Evolutionary conservation across 2,329 filamentous ascomycete species (phyloP).

Genomic region (Fusarium illudens): DNA sequence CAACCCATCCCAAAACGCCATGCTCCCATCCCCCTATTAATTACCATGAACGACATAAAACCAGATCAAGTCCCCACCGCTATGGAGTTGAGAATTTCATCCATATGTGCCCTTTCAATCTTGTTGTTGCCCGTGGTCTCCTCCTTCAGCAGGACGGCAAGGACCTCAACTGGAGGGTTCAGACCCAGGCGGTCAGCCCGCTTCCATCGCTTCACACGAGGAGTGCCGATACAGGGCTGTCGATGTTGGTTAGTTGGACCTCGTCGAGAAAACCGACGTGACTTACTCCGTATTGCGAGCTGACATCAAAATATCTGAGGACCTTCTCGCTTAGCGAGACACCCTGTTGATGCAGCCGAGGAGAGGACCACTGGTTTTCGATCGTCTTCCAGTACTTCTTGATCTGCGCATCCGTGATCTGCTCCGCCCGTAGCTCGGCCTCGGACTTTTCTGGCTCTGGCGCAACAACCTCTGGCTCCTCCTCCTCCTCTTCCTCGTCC

Average conservation of each 20-base stretch:
- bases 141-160: constrained; percentile 82
- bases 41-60: constrained; percentile 3
- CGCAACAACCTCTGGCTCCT: constrained; percentile 35
- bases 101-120: constrained; percentile 76
- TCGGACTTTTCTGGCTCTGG: constrained; percentile 55
- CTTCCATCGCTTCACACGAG: constrained; percentile 85
- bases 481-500: constrained; percentile 39
- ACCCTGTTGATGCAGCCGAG: constrained; percentile 79
- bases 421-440: constrained; percentile 66
- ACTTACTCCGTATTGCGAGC: constrained; percentile 89
- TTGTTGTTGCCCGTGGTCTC: constrained; percentile 63
- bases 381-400: constrained; percentile 79
- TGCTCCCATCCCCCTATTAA: constrained; percentile 29
- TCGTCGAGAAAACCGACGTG: background rate
- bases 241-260: constrained; percentile 18
- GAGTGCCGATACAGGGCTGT: constrained; percentile 88
- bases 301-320: constrained; percentile 90
- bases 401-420: constrained; percentile 74
- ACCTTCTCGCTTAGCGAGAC: constrained; percentile 83
- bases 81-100: constrained; percentile 67
- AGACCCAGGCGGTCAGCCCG: constrained; percentile 84
- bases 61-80: constrained; percentile 49
- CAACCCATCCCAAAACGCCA: constrained; percentile 36
- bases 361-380: constrained; percentile 73
- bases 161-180: constrained; percentile 88